Evolutionary conservation across 192 early-diverging fungal species (phyloP), one percentile per base, ranked within the genome.

Genomic region (Kappamyces sp.): DNA sequence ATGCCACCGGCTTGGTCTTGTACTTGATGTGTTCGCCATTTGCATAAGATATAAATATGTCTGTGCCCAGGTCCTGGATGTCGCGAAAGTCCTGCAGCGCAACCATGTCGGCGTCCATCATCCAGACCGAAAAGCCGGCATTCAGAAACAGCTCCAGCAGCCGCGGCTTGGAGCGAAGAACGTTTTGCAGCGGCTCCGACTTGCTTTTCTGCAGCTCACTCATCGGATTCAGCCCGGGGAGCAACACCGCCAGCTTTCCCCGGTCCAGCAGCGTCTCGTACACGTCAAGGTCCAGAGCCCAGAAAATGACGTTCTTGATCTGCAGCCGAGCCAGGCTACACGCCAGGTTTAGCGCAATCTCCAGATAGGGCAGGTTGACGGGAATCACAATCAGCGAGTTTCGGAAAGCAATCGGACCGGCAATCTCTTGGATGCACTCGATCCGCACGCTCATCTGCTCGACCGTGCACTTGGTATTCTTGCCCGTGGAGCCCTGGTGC

Each of bases 161-260:
- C 50, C 40, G 54, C 7, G 62, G 62, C 47, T 64, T 64, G 29
- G n/a, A 29, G 2, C 62, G 53, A 50, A 64, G 35, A 6, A 64
- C 55, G 14, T 34, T 15, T 3, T 15, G 55, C n/a, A 48, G 32
- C 22, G 47, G 32, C 40, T 8, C 35, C 31, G 39, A 37, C 30
- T 14, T 11, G 14, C 14, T 11, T 5, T 49, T 34, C 52, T 61
- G 41, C 39, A 34, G 14, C 12, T 33, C n/a, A 7, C 31, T 45
- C 5, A 47, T 57, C n/a, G 38, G 31, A 11, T 38, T 38, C 5
- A 64, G 49, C 15, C 52, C 54, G n/a, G 61, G 47, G 36, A 48
- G 22, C 15, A 64, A 46, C 2, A 57, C n/a, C 34, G 41, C 14
- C 5, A 55, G 9, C 29, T 47, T 22, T 2, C 55, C 47, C 31